Base-by-base conservation (phyloP, 2,329 filamentous ascomycete genomes). In the Claviceps paspali region DNA sequence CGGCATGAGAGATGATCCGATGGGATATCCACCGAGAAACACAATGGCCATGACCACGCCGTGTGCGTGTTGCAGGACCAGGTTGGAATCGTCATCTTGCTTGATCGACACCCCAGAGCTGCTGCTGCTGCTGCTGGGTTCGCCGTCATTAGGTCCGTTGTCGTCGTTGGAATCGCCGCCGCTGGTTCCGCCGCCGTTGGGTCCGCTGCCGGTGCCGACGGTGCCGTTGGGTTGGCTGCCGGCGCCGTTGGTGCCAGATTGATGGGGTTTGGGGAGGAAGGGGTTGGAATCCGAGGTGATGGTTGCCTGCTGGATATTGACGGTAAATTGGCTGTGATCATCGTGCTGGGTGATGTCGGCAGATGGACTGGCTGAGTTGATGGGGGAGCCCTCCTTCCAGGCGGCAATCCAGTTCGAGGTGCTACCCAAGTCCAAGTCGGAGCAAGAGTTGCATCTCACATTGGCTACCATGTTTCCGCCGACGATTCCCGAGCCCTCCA, bases 41-140 rank as follows among this genome's bases (percentile, higher is more conserved):
- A 70, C 66, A 33, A 78, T 49, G 19, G 66, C 64, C 73, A 79
- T 75, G 47, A 79, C 56, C 44, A 76, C 60, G 33, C 73, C 76
- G 44, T 79, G 74, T 0, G 65, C 53, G 6, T 62, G 49, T 14
- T 63, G 35, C 8, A 61, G 48, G 4, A 47, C 50, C 9, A 50
- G 43, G 35, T 38, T 52, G 8, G 42, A 42, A 15, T 41, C 41
- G 10, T 15, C 3, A 22, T 23, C 29, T 21, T 32, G 29, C 29
- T 32, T 22, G 10, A 32, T 23, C 22, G 28, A 29, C 2, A 38
- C 29, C 11, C 29, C 35, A 17, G 15, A 11, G 17, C 11, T 12
- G 31, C n/a, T 17, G 34, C 3, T 22, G 5, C 9, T 18, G 29
- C 29, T 10, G 3, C 8, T 22, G 21, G 21, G n/a, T n/a, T n/a